Evolutionary conservation across 495 filamentous ascomycete genomes (phyloP).

Genomic region (Lentithecium fluviatile): DNA sequence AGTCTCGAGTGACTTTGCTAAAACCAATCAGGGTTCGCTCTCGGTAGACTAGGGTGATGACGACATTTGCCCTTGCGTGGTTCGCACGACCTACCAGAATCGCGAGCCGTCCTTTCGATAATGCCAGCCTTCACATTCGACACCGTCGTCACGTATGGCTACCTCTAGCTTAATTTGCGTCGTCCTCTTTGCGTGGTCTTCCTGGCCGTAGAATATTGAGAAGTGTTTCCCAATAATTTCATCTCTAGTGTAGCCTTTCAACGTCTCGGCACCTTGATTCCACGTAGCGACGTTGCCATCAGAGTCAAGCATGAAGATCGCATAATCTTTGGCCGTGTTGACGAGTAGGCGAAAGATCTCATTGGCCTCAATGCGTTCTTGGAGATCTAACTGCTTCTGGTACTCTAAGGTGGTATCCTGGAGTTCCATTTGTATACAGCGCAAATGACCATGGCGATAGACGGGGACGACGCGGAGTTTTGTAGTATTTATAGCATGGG

Average conservation of each 20-base stretch:
- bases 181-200: slow-evolving; percentile 54
- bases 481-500: too few relatives aligned
- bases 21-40: slow-evolving; percentile 60
- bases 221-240: slow-evolving; percentile 66
- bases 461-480: slow-evolving; percentile 31
- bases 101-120: slow-evolving; percentile 60
- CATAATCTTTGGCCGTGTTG: slow-evolving; percentile 65
- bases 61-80: slow-evolving; percentile 67
- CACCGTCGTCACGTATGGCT: slow-evolving; percentile 58
- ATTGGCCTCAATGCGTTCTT: slow-evolving; percentile 51
- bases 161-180: slow-evolving; percentile 56
- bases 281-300: slow-evolving; percentile 59
- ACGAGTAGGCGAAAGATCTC: slow-evolving; percentile 63
- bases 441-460: slow-evolving; percentile 8
- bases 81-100: too few relatives aligned
- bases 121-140: slow-evolving; percentile 67
- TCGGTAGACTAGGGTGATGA: slow-evolving; percentile 62
- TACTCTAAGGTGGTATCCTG: slow-evolving; percentile 23
- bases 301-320: slow-evolving; percentile 65
- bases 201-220: slow-evolving; percentile 59
- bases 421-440: slow-evolving; percentile 27
- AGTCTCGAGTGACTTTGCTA: slow-evolving; percentile 63
- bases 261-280: slow-evolving; percentile 59
- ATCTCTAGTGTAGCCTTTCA: slow-evolving; percentile 57
- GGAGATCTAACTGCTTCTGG: slow-evolving; percentile 26